Percentiles rank a stretch among this genome's conserved stretches.
phyloP scores from a whole-genome alignment of 805 yeast species.

The Teunomyces funiuensis region DNA sequence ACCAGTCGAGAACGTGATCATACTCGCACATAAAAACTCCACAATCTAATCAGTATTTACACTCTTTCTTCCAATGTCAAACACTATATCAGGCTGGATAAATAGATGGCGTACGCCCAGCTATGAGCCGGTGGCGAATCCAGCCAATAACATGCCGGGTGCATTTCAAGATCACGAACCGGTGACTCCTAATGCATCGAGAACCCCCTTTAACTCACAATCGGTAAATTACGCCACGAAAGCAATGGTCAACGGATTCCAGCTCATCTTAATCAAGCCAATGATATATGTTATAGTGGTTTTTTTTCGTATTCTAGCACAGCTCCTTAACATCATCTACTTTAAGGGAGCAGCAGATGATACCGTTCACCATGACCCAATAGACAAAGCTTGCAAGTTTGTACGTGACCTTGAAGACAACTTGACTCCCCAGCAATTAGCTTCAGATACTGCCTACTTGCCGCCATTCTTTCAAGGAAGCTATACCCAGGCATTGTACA shows the following conservation, averaged over 20 bases:
- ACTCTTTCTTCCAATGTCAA: constrained; percentile 1
- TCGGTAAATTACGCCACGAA: constrained; percentile 8
- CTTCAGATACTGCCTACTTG: constrained; percentile 12
- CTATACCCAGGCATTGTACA: constrained; percentile 74
- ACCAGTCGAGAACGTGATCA: background rate
- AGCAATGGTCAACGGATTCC: constrained; percentile 10
- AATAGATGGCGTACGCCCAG: background rate
- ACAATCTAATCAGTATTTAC: background rate
- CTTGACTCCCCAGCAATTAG: constrained; percentile 24
- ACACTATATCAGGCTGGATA: background rate
- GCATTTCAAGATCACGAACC: constrained; percentile 17
- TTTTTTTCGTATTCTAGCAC: constrained; percentile 23
- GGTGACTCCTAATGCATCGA: constrained; percentile 4
- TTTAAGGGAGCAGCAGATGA: constrained; percentile 19
- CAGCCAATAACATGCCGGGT: constrained; percentile 20
- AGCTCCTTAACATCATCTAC: constrained; percentile 23
- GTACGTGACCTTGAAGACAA: constrained; percentile 52
- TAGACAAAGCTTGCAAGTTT: constrained; percentile 52
- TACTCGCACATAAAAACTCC: constrained; percentile 1
- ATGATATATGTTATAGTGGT: constrained; percentile 22
- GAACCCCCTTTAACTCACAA: constrained; percentile 19
- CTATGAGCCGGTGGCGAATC: constrained; percentile 5
- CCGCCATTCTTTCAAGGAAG: constrained; percentile 67
- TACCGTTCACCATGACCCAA: constrained; percentile 42
- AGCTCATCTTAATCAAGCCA: constrained; percentile 24